Base-by-base conservation (phyloP, 1,284 basidiomycete genomes). In the Leccinum subrobustum region DNA sequence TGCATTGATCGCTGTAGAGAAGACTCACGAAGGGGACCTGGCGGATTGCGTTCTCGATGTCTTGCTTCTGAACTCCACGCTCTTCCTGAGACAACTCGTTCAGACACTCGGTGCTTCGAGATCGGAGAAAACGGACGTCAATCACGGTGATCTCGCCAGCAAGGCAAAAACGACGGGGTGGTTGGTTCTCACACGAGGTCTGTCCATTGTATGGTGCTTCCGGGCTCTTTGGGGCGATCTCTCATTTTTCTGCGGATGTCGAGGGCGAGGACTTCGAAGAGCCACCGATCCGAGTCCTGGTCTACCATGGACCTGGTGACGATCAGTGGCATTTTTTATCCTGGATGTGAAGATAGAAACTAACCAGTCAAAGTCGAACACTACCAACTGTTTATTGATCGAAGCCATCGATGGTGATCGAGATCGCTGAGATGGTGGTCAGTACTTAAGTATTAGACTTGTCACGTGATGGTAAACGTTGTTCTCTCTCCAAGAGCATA, bases 301-400 rank as follows among this genome's bases (percentile, higher is more conserved):
- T 99, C 96, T 59, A 89, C 90, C 76, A 91, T 82, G 53, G 92
- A 92, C 91, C 91, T 92, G 20, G 14, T 61, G 48, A 12, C 4
- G 23, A 4, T 53, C 20, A 37, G 48, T 8, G 44, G 6, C 23
- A 7, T 50, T 23, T 25, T 31, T 9, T 6, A 35, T 11, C 18
- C 16, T 18, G 18, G 11, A 16, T 18, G 4, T 16, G 11, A 27
- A 9, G 23, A 27, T 37, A 73, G 50, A 51, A 29, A 76, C 80
- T 63, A 72, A 93, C 96, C 96, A 98, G 83, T 99, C 96, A 78
- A 98, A 98, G 77, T 99, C 96, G 69, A 92, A 98, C 16, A 98
- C 90, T 65, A 98, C 82, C 52, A 98, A 87, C 75, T 96, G 93
- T 67, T 83, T 87, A 55, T 79, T 75, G 52, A 82, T 71, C 53